These are phyloP conservation scores for Tinospora cordifolia DNA, from an alignment of 164 flowering plant genomes.

Conservation along the genomic window DNA sequence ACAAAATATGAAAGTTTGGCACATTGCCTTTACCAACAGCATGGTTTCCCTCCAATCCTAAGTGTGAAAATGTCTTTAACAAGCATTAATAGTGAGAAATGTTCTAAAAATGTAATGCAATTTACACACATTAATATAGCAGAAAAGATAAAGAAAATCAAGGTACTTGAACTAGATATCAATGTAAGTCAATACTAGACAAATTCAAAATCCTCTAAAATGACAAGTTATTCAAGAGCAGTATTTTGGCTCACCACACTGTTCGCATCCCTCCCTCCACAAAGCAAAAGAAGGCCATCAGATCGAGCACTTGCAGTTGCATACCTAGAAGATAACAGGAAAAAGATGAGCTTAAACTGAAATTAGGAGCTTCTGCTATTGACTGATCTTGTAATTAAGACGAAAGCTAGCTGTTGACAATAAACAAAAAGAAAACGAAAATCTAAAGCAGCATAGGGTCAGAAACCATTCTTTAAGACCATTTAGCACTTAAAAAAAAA, in stretches of 20 bases:
- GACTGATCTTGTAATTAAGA: neutral
- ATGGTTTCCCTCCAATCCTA: neutral
- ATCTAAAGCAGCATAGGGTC: too few species aligned
- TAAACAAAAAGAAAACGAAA: too few species aligned
- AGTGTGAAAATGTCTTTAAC: too few species aligned
- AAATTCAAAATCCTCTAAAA: neutral
- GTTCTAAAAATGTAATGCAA: neutral
- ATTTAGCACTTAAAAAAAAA: neutral
- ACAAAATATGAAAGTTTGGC: neutral
- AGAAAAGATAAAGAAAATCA: neutral
- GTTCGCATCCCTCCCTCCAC: constrained; percentile 98
- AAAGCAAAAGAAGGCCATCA: constrained; percentile 97
- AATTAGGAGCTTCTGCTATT: neutral
- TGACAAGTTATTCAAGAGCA: neutral
- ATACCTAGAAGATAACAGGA: constrained; percentile 48
- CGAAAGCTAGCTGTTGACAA: too few species aligned
- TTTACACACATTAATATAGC: neutral
- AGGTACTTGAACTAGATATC: neutral
- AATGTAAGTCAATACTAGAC: neutral
- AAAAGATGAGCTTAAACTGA: constrained; percentile 8
- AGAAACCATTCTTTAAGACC: neutral
- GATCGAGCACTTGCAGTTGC: constrained; percentile 99
- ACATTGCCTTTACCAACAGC: neutral
- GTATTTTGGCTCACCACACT: constrained; percentile 65
- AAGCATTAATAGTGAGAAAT: neutral